Evolutionary conservation across 192 early-diverging fungal species (phyloP).

Genomic region (Allomyces arbusculus): DNA sequence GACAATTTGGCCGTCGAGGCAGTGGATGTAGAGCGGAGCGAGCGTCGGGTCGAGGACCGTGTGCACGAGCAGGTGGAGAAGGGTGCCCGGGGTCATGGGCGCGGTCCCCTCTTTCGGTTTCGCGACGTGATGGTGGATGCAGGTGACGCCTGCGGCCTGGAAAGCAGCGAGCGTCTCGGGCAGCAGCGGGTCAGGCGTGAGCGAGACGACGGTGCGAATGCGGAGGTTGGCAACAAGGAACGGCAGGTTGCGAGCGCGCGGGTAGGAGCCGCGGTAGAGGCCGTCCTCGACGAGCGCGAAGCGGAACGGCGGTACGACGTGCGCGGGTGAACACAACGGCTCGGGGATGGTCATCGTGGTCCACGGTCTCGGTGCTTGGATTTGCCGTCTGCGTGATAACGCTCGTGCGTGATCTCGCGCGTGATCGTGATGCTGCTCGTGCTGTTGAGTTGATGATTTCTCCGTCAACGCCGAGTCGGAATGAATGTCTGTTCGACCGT

Average conservation of each 20-base stretch:
- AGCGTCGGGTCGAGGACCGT: constrained; percentile 53
- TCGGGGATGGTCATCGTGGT: too few species aligned
- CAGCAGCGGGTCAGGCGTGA: constrained; percentile 43
- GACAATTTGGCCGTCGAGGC: constrained; percentile 69
- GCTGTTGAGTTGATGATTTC: too few species aligned
- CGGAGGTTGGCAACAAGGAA: constrained; percentile 47
- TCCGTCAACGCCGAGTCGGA: too few species aligned
- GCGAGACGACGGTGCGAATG: constrained; percentile 63
- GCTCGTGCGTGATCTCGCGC: too few species aligned
- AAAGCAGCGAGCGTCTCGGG: background rate
- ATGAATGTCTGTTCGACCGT: too few species aligned
- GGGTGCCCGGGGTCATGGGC: constrained; percentile 48
- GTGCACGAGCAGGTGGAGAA: constrained; percentile 36
- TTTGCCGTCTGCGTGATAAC: too few species aligned
- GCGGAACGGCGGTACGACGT: constrained; percentile 55
- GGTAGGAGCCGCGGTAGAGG: constrained; percentile 73
- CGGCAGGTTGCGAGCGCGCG: constrained; percentile 60
- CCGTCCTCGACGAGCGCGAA: constrained; percentile 68
- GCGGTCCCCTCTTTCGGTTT: constrained; percentile 78
- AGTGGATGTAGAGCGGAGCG: constrained; percentile 72
- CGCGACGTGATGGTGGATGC: constrained; percentile 47
- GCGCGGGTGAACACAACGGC: too few species aligned
- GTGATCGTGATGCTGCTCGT: too few species aligned
- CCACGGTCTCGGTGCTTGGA: too few species aligned
- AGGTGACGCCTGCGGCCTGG: background rate